Evolutionary conservation across 495 filamentous ascomycete species (phyloP), one percentile per base, ranked within the genome.

Genomic region (Xylaria longipes): DNA sequence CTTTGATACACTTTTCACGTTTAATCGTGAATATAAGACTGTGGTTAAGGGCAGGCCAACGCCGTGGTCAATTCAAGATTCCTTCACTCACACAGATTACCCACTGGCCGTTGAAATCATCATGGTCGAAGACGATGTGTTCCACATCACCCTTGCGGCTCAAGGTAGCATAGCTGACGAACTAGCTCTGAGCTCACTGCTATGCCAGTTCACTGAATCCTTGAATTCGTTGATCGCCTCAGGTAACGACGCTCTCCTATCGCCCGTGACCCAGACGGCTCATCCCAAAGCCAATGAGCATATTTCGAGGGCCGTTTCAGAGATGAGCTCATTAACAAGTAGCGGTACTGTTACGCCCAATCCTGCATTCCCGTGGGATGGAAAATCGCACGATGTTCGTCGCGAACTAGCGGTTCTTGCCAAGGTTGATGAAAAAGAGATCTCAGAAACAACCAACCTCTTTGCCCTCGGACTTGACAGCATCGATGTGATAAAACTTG

Each of bases 1-100:
- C 31, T 97, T 98, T 74, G 94, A 97, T 74, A 91, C 87, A 0
- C 83, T 98, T 6, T 97, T 98, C 75, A 91, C 94, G 0, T 97
- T 97, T 73, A 91, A 97, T 74, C 88, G 71, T 89, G 39, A 72
- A 48, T 31, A 39, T 2, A 48, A 64, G 12, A 68, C 73, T 37
- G 65, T 73, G 54, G 2, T 54, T n/a, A 76, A 77, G 7, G 71
- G 73, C 46, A 70, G 66, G 6, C 73, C n/a, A 15, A 65, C 79
- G 2, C 74, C 92, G 2, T 94, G 92, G 91, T 81, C 76, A 1
- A 75, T 85, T 12, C 39, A 89, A 9, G 85, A 89, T 25, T 83
- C 83, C 0, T 78, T 80, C 9, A 80, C 75, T 4, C 76, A 78
- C 12, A 84, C 89, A 20, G 90, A 93, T 74, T 97, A 95, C 75